phyloP scores from a whole-genome alignment of 441 rosid species.

The Iberis amara region DNA sequence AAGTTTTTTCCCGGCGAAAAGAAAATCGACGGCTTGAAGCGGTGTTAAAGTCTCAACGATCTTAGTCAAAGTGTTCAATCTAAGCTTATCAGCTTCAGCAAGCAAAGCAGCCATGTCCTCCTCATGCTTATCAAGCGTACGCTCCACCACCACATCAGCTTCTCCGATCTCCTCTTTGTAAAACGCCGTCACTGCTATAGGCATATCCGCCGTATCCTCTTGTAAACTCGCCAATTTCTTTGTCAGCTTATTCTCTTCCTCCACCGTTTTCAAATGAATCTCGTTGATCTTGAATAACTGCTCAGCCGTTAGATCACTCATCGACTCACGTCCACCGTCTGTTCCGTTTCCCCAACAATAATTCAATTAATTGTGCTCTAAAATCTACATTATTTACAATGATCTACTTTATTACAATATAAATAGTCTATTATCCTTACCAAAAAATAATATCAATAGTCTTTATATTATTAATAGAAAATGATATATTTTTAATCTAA shows the following conservation, averaged over 20 bases:
- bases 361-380: no score
- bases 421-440: no score
- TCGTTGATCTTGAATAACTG: conserved; percentile 32
- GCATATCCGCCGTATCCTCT: conserved; percentile 44
- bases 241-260: conserved; percentile 37
- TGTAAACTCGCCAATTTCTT: conserved; percentile 34
- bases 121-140: conserved; percentile 33
- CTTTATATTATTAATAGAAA: no score
- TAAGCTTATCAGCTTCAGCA: conserved; percentile 40
- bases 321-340: background rate
- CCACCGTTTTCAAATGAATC: conserved; percentile 33
- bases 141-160: conserved; percentile 26
- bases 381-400: no score
- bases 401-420: no score
- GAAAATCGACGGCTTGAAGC: conserved; percentile 37
- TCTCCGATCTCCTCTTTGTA: conserved; percentile 17
- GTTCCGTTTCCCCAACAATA: no score
- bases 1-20: conserved; percentile 38
- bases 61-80: conserved; percentile 40
- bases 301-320: conserved; percentile 33
- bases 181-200: conserved; percentile 30
- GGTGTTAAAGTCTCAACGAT: conserved; percentile 30
- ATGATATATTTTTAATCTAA: no score
- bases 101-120: conserved; percentile 31
- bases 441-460: no score